A percentile compares a stretch with the other conserved stretches of the same genome.
Conservation (phyloP, 23 red algal genomes). For the Gracilariopsis chorda region DNA sequence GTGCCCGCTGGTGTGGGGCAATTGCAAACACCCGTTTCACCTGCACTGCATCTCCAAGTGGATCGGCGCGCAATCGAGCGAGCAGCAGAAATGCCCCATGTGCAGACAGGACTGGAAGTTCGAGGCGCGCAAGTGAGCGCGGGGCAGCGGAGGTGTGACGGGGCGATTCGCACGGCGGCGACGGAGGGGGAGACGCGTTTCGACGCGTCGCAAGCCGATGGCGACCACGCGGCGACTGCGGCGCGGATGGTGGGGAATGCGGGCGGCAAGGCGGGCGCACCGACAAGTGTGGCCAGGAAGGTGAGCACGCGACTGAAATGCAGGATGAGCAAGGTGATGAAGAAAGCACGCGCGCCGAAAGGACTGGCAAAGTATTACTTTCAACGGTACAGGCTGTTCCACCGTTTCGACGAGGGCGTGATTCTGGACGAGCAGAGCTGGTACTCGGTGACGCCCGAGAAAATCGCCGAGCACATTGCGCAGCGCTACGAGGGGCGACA, state of each 20-base stretch:
- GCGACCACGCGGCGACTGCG: too few species aligned
- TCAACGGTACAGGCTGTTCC: constrained; percentile 82
- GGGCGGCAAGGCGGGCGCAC: too few species aligned
- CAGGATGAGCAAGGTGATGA: background rate
- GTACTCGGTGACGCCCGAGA: constrained; percentile 91
- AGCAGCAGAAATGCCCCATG: constrained; percentile 82
- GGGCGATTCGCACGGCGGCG: too few species aligned
- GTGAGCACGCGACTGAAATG: background rate
- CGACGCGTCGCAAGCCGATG: too few species aligned
- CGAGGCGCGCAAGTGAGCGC: too few species aligned
- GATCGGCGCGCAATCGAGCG: constrained; percentile 49
- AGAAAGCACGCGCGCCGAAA: background rate
- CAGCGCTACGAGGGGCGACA: constrained; percentile 45
- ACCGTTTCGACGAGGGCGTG: constrained; percentile 81
- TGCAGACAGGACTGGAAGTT: constrained; percentile 91
- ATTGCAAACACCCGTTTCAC: constrained; percentile 91
- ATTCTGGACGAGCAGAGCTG: constrained; percentile 70
- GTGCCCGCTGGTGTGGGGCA: constrained; percentile 84
- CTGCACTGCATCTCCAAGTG: constrained; percentile 95
- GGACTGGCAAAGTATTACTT: constrained; percentile 68
- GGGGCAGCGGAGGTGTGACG: too few species aligned
- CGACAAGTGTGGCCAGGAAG: background rate
- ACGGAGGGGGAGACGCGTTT: too few species aligned
- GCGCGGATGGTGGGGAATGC: too few species aligned
- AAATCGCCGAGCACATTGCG: constrained; percentile 92